Base-by-base conservation (phyloP, 768 basidiomycete genomes). In the Leucosporidium yakuticum region DNA sequence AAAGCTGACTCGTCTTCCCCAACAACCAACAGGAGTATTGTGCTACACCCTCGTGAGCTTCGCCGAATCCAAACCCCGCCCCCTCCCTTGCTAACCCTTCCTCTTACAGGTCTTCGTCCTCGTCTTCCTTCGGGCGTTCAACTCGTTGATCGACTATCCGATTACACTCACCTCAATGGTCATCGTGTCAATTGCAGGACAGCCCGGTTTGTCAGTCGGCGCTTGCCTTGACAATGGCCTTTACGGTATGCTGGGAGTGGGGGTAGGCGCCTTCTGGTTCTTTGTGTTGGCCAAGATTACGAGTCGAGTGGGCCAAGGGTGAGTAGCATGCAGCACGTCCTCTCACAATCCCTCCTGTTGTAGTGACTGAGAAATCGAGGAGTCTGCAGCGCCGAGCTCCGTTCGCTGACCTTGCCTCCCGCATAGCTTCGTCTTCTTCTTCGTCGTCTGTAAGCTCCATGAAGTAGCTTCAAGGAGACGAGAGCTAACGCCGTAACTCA, bases 341-440 rank as follows among this genome's bases (percentile, higher is more conserved):
- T n/a, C n/a, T n/a, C n/a, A n/a, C n/a, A n/a, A n/a, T n/a, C n/a
- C n/a, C n/a, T n/a, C n/a, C n/a, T n/a, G n/a, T n/a, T n/a, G n/a
- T n/a, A n/a, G n/a, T n/a, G n/a, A n/a, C n/a, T n/a, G n/a, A n/a
- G n/a, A n/a, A n/a, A n/a, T n/a, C n/a, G n/a, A n/a, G n/a, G n/a
- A n/a, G n/a, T n/a, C n/a, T n/a, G n/a, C n/a, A n/a, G n/a, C n/a
- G 34, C 34, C 34, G 34, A 36, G 34, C 34, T 12, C 34, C 6
- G 21, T 5, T 19, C 4, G 6, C 62, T 63, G 12, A 55, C 39
- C 14, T 34, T 39, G 5, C 8, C n/a, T 78, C 51, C 77, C 76
- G 1, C 78, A 78, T 57, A 78, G 73, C 23, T 72, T 79, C 54
- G 69, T 78, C 4, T 77, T 78, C 50, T 74, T 70, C 23, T 27